These are phyloP conservation scores for Veloporphyrellus conicus DNA, from an alignment of 1,284 basidiomycete genomes.

Conservation along the genomic window DNA sequence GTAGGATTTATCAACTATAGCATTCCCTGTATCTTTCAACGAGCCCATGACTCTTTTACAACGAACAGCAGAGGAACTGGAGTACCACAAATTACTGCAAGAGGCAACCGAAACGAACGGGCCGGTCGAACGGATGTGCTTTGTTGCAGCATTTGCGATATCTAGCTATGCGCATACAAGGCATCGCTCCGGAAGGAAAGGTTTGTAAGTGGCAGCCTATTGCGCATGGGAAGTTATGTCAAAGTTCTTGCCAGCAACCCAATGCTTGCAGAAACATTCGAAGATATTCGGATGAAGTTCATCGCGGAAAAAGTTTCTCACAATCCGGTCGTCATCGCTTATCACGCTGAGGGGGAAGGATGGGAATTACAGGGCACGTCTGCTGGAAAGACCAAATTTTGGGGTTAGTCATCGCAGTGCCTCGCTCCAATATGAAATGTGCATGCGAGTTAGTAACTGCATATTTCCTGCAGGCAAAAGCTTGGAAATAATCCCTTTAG, in stretches of 20 bases:
- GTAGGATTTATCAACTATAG: conserved; percentile 81
- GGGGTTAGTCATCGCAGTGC: conserved; percentile 53
- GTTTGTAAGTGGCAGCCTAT: conserved; percentile 59
- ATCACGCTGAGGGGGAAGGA: conserved; percentile 72
- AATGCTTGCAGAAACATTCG: conserved; percentile 85
- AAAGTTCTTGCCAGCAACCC: conserved; percentile 58
- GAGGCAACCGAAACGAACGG: conserved; percentile 64
- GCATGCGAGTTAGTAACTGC: conserved; percentile 16
- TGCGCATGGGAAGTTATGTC: conserved; percentile 4
- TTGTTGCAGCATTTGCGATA: conserved; percentile 79
- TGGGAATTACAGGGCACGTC: conserved; percentile 74
- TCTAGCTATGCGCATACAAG: conserved; percentile 80
- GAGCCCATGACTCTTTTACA: conserved; percentile 83
- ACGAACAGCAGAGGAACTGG: conserved; percentile 76
- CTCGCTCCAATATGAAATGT: conserved; percentile 14
- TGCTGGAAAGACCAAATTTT: conserved; percentile 82
- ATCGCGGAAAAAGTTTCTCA: conserved; percentile 87
- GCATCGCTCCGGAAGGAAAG: conserved; percentile 77
- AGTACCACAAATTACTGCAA: conserved; percentile 70
- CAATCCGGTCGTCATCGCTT: conserved; percentile 79
- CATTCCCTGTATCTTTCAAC: conserved; percentile 85
- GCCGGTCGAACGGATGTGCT: conserved; percentile 68
- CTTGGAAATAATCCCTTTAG: conserved; percentile 77
- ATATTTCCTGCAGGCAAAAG: conserved; percentile 60
- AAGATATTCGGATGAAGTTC: conserved; percentile 74